A percentile compares a stretch with the other conserved stretches of the same genome.
Conservation (phyloP, 352 stramenopile species). For the Phytopythium sindhum region DNA sequence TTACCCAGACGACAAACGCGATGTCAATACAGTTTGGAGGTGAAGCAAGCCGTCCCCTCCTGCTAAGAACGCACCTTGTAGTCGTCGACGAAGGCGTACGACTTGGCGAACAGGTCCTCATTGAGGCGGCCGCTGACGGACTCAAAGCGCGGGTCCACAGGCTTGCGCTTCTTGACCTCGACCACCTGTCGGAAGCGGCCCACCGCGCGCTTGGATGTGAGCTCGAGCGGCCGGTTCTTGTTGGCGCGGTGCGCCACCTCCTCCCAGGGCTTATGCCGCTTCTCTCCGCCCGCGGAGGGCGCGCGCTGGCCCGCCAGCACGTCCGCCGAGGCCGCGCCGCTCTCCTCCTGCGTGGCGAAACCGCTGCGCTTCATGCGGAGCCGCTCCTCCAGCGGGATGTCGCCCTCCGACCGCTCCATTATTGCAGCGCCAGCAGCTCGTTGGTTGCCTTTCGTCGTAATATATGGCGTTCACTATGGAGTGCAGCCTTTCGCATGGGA, state of each 20-base stretch:
- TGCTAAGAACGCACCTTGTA: slow-evolving; percentile 51
- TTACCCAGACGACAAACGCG: neutral
- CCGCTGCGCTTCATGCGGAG: slow-evolving; percentile 77
- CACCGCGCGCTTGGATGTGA: slow-evolving; percentile 83
- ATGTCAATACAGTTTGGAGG: no score
- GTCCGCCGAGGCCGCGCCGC: neutral
- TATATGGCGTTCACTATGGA: neutral
- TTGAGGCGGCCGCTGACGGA: slow-evolving; percentile 80
- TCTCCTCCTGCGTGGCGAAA: slow-evolving; percentile 35
- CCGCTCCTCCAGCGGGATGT: slow-evolving; percentile 77
- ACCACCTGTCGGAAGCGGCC: slow-evolving; percentile 77
- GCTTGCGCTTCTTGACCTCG: slow-evolving; percentile 70
- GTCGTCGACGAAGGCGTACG: slow-evolving; percentile 88
- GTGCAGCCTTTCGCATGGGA: neutral
- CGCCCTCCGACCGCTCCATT: slow-evolving; percentile 23
- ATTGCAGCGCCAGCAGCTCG: neutral
- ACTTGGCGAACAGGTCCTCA: slow-evolving; percentile 84
- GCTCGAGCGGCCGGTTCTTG: slow-evolving; percentile 86
- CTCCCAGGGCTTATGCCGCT: slow-evolving; percentile 16
- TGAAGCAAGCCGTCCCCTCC: neutral
- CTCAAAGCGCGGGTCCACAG: slow-evolving; percentile 88
- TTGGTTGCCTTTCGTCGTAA: neutral
- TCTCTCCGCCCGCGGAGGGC: slow-evolving; percentile 1
- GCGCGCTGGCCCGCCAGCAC: neutral
- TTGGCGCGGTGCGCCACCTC: slow-evolving; percentile 27